Percentiles rank a stretch among this genome's conserved stretches.
Evolutionary conservation across 805 yeast species (phyloP).

Genomic region (Ogataea sp.): DNA sequence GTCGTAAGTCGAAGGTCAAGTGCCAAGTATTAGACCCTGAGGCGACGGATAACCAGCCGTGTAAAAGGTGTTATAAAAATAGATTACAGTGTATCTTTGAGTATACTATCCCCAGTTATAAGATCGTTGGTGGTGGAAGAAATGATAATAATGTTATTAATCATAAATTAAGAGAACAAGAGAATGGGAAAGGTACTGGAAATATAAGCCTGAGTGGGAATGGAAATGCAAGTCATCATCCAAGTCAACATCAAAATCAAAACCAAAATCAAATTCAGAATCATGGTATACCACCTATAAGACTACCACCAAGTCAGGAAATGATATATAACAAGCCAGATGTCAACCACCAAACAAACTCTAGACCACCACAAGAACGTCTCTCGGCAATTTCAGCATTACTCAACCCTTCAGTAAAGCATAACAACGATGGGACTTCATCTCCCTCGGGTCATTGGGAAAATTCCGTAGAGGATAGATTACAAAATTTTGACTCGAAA

Average conservation of each 20-base stretch:
- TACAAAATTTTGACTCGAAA: constrained; percentile 31
- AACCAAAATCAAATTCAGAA: too few species aligned
- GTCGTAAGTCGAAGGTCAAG: constrained; percentile 55
- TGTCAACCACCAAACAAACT: too few species aligned
- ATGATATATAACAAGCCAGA: too few species aligned
- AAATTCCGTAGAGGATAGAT: constrained; percentile 28
- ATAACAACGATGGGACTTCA: too few species aligned
- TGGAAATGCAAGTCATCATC: not conserved
- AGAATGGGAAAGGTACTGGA: too few species aligned
- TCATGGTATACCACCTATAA: too few species aligned
- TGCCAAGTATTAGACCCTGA: constrained; percentile 39
- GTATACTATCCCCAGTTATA: constrained; percentile 39
- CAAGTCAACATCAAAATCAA: not conserved
- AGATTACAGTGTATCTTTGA: constrained; percentile 52
- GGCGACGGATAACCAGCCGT: constrained; percentile 32
- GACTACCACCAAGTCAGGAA: too few species aligned
- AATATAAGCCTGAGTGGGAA: not conserved
- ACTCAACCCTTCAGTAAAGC: too few species aligned
- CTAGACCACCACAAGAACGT: too few species aligned
- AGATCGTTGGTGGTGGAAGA: constrained; percentile 20
- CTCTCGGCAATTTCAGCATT: not conserved
- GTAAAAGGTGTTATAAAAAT: constrained; percentile 47
- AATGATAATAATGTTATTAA: constrained; percentile 2
- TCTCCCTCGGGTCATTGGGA: constrained; percentile 21
- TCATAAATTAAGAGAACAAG: constrained; percentile 1